Percentiles rank a stretch among this genome's conserved stretches.
These are phyloP conservation scores for Alnus glutinosa DNA, from an alignment of 306 rosid species.

Conservation along the genomic window DNA sequence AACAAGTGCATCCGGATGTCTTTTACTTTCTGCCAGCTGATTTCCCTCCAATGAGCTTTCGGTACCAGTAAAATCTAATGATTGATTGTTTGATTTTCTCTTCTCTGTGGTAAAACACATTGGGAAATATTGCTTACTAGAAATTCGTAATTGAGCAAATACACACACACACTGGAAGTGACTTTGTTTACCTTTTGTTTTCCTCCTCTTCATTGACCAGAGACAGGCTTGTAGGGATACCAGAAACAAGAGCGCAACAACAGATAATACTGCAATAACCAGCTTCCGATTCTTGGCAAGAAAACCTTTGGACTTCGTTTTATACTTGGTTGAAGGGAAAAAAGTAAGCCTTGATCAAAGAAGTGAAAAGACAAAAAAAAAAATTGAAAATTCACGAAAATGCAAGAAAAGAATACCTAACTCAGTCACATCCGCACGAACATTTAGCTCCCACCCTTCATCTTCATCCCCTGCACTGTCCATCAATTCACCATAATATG, in stretches of 20 bases:
- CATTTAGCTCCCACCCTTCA: conserved; percentile 22
- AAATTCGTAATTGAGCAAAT: too few species aligned
- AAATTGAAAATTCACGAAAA: not conserved
- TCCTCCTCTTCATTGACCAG: not conserved
- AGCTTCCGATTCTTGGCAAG: not conserved
- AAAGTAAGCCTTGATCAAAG: not conserved
- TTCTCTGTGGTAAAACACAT: not conserved
- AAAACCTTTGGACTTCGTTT: not conserved
- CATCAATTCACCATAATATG: conserved; percentile 32
- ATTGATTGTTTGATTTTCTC: not conserved
- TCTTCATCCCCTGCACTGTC: conserved; percentile 17
- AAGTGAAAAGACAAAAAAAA: not conserved
- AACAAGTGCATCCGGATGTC: not conserved
- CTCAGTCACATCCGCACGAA: conserved; percentile 27
- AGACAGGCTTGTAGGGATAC: not conserved
- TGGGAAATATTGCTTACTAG: not conserved
- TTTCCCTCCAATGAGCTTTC: conserved; percentile 19
- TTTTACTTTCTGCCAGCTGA: not conserved
- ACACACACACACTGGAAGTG: not conserved
- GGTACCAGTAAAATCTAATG: not conserved
- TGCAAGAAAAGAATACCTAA: not conserved
- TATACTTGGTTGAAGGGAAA: not conserved
- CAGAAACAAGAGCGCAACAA: not conserved
- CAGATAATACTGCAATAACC: not conserved
- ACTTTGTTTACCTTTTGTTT: not conserved